Percentiles rank a stretch among this genome's conserved stretches.
Evolutionary conservation across 352 stramenopile genomes (phyloP).

Genomic region (Phytophthora hybrid): DNA sequence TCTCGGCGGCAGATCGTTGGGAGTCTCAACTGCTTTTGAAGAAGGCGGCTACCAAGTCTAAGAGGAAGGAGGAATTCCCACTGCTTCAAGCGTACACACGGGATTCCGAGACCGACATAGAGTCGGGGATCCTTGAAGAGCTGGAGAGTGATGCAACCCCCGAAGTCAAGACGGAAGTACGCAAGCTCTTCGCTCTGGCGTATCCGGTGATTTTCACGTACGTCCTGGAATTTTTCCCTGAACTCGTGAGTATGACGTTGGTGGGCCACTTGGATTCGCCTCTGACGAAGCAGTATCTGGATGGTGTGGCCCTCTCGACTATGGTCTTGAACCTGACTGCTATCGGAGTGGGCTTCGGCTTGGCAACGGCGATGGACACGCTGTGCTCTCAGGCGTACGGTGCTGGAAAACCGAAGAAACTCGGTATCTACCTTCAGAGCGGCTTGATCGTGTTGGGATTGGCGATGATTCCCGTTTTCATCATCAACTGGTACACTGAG

Average conservation of each 20-base stretch:
- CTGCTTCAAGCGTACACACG: constrained; percentile 44
- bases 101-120: constrained; percentile 32
- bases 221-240: constrained; percentile 77
- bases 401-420: constrained; percentile 67
- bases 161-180: constrained; percentile 49
- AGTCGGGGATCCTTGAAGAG: constrained; percentile 31
- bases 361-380: constrained; percentile 91
- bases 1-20: constrained; percentile 26
- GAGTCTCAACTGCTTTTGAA: constrained; percentile 9
- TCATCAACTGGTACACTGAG: constrained; percentile 82
- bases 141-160: constrained; percentile 11
- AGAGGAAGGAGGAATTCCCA: constrained; percentile 46
- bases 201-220: constrained; percentile 79
- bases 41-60: constrained; percentile 21
- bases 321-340: constrained; percentile 90
- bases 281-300: constrained; percentile 76
- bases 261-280: constrained; percentile 79
- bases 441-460: constrained; percentile 73
- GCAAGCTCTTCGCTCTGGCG: constrained; percentile 48
- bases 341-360: constrained; percentile 76
- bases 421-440: constrained; percentile 89
- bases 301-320: constrained; percentile 68
- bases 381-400: constrained; percentile 88
- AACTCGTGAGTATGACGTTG: constrained; percentile 69
- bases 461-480: constrained; percentile 63